A percentile compares a stretch with the other conserved stretches of the same genome.
Conservation (phyloP, 2,329 filamentous ascomycete genomes). For the Endothia cerciana region DNA sequence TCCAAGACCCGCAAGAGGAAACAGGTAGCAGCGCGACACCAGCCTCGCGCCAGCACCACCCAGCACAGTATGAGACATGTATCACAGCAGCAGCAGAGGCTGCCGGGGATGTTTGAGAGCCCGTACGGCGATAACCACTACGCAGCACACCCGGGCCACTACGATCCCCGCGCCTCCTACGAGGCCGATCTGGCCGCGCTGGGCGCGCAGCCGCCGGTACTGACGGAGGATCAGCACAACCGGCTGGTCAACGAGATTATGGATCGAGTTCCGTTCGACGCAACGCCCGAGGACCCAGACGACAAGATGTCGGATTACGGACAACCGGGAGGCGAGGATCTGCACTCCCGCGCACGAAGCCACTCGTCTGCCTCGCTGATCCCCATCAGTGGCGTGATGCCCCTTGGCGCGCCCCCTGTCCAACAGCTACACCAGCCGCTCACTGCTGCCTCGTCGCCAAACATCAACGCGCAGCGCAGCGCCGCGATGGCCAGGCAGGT, state of each 20-base stretch:
- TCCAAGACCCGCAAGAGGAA: conserved; percentile 48
- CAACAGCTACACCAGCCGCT: background rate
- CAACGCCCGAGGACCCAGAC: conserved; percentile 9
- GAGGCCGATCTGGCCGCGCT: conserved; percentile 21
- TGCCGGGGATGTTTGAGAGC: conserved; percentile 17
- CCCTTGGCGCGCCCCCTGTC: background rate
- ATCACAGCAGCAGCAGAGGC: conserved; percentile 22
- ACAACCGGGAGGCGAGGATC: conserved; percentile 25
- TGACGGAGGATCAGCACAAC: conserved; percentile 29
- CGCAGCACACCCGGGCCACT: background rate
- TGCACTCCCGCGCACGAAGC: conserved; percentile 32
- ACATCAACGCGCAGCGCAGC: conserved; percentile 36
- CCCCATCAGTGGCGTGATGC: conserved; percentile 30
- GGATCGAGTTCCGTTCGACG: conserved; percentile 22
- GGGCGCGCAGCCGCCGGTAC: conserved; percentile 16
- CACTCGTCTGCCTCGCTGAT: conserved; percentile 25
- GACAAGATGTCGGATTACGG: conserved; percentile 27
- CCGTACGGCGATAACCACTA: conserved; percentile 13
- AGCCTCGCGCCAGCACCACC: conserved; percentile 10
- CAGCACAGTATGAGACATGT: background rate
- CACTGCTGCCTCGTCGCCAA: conserved; percentile 26
- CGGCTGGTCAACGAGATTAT: conserved; percentile 31
- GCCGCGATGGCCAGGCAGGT: conserved; percentile 43
- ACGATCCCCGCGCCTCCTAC: conserved; percentile 14
- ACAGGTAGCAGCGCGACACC: conserved; percentile 23